Percentiles rank a stretch among this genome's conserved stretches.
phyloP scores from a whole-genome alignment of 1,139 yeast species.

The Candida mesenterica region DNA sequence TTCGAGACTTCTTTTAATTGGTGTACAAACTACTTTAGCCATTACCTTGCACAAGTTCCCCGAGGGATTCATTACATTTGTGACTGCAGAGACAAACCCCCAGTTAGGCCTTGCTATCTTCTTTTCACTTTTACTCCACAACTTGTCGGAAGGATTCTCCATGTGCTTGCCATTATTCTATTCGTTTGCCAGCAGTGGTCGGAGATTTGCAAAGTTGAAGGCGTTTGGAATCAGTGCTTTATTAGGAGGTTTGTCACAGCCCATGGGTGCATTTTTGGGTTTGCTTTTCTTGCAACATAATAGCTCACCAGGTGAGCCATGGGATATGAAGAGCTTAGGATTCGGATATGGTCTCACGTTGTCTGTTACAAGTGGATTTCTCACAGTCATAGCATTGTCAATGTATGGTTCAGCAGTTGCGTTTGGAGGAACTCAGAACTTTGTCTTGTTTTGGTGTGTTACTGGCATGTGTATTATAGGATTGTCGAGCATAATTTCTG shows the following conservation, averaged over 20 bases:
- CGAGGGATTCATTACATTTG: slow-evolving; percentile 87
- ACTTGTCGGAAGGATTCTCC: slow-evolving; percentile 92
- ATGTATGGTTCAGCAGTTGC: slow-evolving; percentile 80
- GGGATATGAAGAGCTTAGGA: slow-evolving; percentile 34
- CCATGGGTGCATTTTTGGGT: slow-evolving; percentile 82
- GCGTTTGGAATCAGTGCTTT: slow-evolving; percentile 66
- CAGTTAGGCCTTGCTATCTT: slow-evolving; percentile 77
- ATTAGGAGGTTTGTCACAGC: slow-evolving; percentile 84
- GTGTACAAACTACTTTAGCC: slow-evolving; percentile 86
- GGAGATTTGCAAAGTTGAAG: slow-evolving; percentile 44
- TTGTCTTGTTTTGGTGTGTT: slow-evolving; percentile 52
- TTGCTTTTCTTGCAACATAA: slow-evolving; percentile 42
- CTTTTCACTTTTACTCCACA: slow-evolving; percentile 80
- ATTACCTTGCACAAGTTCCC: slow-evolving; percentile 89
- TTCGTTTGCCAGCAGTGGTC: slow-evolving; percentile 40
- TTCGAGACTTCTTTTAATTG: slow-evolving; percentile 76
- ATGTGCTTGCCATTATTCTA: slow-evolving; percentile 89
- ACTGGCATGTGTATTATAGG: slow-evolving; percentile 46
- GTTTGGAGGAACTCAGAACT: slow-evolving; percentile 62
- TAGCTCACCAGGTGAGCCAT: slow-evolving; percentile 31
- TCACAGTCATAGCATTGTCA: slow-evolving; percentile 75
- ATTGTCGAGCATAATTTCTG: slow-evolving; percentile 19
- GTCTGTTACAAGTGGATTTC: slow-evolving; percentile 79
- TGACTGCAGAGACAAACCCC: slow-evolving; percentile 74
- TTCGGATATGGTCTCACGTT: slow-evolving; percentile 62